Percentiles rank a stretch among this genome's conserved stretches.
Evolutionary conservation across 345 rosid genomes (phyloP).

Genomic region (Rhodomyrtus tomentosa): DNA sequence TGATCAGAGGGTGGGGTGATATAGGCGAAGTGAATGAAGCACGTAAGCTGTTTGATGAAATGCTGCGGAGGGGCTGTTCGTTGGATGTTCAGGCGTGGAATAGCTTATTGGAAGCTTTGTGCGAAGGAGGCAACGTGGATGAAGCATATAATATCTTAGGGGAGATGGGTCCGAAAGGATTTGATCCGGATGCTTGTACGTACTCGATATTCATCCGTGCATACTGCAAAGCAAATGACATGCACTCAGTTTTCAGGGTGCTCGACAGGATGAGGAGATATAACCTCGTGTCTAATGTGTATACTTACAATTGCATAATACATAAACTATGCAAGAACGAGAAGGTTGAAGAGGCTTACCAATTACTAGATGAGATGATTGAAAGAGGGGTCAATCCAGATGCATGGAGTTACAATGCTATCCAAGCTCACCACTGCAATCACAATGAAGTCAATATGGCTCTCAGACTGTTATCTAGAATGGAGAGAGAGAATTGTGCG

Average conservation of each 20-base stretch:
- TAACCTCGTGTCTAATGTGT: constrained; percentile 59
- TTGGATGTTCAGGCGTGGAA: constrained; percentile 60
- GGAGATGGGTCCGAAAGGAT: constrained; percentile 44
- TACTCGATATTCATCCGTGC: constrained; percentile 60
- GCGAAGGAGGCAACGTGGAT: constrained; percentile 49
- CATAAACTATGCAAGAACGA: constrained; percentile 60
- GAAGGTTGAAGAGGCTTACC: constrained; percentile 61
- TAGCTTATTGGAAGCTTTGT: constrained; percentile 58
- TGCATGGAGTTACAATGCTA: constrained; percentile 74
- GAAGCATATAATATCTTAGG: constrained; percentile 52
- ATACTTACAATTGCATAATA: constrained; percentile 64
- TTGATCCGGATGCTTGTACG: constrained; percentile 51
- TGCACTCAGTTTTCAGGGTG: constrained; percentile 58
- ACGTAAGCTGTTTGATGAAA: constrained; percentile 70
- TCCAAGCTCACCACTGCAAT: constrained; percentile 68
- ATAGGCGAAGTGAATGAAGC: constrained; percentile 31
- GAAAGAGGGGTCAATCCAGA: constrained; percentile 44
- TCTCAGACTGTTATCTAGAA: constrained; percentile 48
- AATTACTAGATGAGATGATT: constrained; percentile 59
- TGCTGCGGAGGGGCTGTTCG: constrained; percentile 21
- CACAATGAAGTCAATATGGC: constrained; percentile 65
- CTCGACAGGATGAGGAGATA: constrained; percentile 65
- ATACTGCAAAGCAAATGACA: constrained; percentile 43
- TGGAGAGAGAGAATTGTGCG: constrained; percentile 40
- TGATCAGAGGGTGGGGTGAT: constrained; percentile 52